These are phyloP conservation scores for Phytophthora pini DNA, from an alignment of 352 stramenopile species.

Conservation along the genomic window DNA sequence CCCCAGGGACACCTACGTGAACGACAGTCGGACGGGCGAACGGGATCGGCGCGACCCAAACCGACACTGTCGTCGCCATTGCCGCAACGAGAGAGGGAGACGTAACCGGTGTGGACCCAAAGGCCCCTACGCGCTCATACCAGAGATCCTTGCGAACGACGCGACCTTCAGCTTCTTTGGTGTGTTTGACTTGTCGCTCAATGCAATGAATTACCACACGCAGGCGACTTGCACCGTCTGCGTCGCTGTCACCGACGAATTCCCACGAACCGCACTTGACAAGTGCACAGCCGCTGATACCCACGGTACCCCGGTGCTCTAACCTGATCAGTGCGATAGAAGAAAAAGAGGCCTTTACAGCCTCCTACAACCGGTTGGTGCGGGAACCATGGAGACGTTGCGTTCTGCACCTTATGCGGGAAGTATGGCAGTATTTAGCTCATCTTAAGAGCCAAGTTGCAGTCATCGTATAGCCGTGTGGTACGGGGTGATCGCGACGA, in stretches of 20 bases:
- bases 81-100: constrained; percentile 14
- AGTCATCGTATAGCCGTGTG: too few relatives aligned
- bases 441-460: too few relatives aligned
- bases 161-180: constrained; percentile 34
- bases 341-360: constrained; percentile 21
- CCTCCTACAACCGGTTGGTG: constrained; percentile 9
- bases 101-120: neutral
- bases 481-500: too few relatives aligned
- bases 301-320: neutral
- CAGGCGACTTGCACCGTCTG: constrained; percentile 28
- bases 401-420: too few relatives aligned
- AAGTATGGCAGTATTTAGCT: too few relatives aligned
- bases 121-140: constrained; percentile 7
- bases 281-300: constrained; percentile 10
- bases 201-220: constrained; percentile 30
- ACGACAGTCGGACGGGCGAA: constrained; percentile 13
- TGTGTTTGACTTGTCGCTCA: constrained; percentile 33
- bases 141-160: constrained; percentile 18
- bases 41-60: constrained; percentile 7
- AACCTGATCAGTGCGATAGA: constrained; percentile 14
- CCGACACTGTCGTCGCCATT: constrained; percentile 16
- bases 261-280: constrained; percentile 1
- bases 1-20: constrained; percentile 37
- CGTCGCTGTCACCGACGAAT: constrained; percentile 35
- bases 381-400: too few relatives aligned